phyloP scores from a whole-genome alignment of 2,329 filamentous ascomycete genomes.

The Torrubiellomyces zombiae region DNA sequence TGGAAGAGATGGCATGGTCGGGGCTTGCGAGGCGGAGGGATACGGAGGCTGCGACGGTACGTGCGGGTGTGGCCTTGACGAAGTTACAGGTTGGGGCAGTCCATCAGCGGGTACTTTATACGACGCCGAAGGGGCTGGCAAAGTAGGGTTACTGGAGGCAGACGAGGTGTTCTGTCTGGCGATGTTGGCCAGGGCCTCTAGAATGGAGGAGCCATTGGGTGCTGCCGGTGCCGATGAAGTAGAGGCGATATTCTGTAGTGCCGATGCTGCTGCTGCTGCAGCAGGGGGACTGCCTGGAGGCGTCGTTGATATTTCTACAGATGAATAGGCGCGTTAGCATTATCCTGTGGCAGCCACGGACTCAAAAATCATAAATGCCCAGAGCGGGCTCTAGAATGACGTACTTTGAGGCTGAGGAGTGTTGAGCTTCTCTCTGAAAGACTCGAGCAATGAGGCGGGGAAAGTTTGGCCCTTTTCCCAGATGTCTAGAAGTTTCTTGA shows the following conservation, averaged over 20 bases:
- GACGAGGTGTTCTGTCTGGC: conserved; percentile 52
- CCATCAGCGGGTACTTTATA: conserved; percentile 18
- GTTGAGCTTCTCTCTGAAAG: conserved; percentile 68
- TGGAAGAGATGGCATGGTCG: conserved; percentile 38
- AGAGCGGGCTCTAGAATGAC: too few species aligned
- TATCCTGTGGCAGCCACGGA: too few species aligned
- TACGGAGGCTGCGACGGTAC: conserved; percentile 16
- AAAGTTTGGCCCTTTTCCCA: conserved; percentile 96
- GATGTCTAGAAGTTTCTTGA: conserved; percentile 84
- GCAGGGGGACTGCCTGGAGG: conserved; percentile 46
- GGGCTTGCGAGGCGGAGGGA: conserved; percentile 34
- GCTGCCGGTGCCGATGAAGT: conserved; percentile 23
- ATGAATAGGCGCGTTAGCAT: conserved; percentile 3
- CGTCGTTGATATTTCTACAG: conserved; percentile 51
- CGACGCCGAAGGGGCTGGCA: conserved; percentile 26
- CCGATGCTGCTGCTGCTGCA: conserved; percentile 24
- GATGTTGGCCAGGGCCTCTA: conserved; percentile 67
- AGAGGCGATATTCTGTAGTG: conserved; percentile 15
- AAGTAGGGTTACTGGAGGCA: conserved; percentile 21
- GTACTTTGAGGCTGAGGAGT: conserved; percentile 47
- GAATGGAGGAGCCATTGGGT: conserved; percentile 41
- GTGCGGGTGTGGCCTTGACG: conserved; percentile 13
- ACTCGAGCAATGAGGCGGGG: conserved; percentile 58
- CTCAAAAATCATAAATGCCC: background rate
- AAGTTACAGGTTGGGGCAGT: conserved; percentile 15